Percentiles rank a stretch among this genome's conserved stretches.
Conservation (phyloP, 306 rosid genomes). For the Adenanthera pavonina region DNA sequence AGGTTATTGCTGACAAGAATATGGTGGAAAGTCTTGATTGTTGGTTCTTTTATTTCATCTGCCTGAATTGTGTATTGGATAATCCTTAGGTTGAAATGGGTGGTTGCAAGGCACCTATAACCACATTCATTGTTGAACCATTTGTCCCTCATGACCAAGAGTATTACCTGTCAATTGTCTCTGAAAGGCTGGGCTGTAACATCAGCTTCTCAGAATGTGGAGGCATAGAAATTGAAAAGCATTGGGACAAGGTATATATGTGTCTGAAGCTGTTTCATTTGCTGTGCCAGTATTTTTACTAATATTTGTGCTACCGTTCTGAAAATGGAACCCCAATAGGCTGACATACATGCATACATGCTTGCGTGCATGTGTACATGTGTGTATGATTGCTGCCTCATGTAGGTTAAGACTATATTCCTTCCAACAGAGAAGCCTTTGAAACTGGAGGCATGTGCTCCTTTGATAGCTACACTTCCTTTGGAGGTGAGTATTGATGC, state of each 20-base stretch:
- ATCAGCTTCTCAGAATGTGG: constrained; percentile 87
- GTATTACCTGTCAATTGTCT: constrained; percentile 78
- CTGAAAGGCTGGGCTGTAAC: constrained; percentile 77
- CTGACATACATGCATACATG: background rate
- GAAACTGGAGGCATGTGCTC: constrained; percentile 75
- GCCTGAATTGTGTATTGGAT: constrained; percentile 34
- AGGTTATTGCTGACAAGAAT: constrained; percentile 51
- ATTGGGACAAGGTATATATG: constrained; percentile 76
- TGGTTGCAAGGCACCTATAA: constrained; percentile 89
- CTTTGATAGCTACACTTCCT: constrained; percentile 85
- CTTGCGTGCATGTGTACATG: too few relatives aligned
- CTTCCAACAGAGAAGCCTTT: constrained; percentile 72
- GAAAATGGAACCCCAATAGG: background rate
- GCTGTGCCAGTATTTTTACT: background rate
- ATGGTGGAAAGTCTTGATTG: constrained; percentile 3
- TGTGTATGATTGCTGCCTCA: background rate
- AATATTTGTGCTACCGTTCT: background rate
- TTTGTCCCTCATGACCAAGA: constrained; percentile 89
- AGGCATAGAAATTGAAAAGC: constrained; percentile 84
- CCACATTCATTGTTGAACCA: constrained; percentile 84
- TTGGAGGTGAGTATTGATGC: constrained; percentile 65
- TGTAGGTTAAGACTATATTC: constrained; percentile 74
- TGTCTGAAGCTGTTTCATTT: constrained; percentile 11
- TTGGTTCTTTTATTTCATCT: constrained; percentile 30
- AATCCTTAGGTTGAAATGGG: constrained; percentile 78